These are phyloP conservation scores for Ogataea neopini DNA, from an alignment of 805 yeast genomes.

Conservation along the genomic window DNA sequence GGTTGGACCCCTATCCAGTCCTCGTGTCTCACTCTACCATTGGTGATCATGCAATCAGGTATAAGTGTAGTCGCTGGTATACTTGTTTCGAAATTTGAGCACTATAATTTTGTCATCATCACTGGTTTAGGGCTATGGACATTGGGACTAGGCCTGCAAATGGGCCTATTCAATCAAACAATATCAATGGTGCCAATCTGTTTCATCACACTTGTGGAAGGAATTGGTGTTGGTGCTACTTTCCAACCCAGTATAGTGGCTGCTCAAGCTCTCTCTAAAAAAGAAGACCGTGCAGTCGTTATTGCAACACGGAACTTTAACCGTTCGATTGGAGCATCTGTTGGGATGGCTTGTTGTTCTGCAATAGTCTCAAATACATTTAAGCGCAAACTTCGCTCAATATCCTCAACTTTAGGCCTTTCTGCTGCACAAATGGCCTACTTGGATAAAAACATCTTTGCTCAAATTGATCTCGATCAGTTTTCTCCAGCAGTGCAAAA, in stretches of 20 bases:
- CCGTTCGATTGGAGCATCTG: conserved; percentile 62
- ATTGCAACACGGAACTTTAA: conserved; percentile 57
- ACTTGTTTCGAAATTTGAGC: conserved; percentile 44
- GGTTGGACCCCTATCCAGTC: conserved; percentile 41
- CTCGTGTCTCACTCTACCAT: conserved; percentile 44
- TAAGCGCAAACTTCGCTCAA: conserved; percentile 13
- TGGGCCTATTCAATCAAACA: conserved; percentile 34
- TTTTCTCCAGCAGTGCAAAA: conserved; percentile 28
- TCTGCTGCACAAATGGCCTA: conserved; percentile 14
- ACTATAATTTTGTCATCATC: conserved; percentile 42
- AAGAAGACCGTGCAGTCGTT: conserved; percentile 58
- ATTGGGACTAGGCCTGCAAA: conserved; percentile 41
- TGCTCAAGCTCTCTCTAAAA: conserved; percentile 50
- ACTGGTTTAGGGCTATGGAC: conserved; percentile 46
- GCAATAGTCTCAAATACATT: conserved; percentile 33
- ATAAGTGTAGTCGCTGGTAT: conserved; percentile 47
- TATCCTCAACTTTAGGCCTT: conserved; percentile 12
- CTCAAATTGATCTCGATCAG: conserved; percentile 29
- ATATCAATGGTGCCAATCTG: conserved; percentile 38
- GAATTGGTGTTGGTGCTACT: conserved; percentile 48
- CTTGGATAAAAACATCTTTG: conserved; percentile 35
- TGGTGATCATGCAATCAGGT: conserved; percentile 44
- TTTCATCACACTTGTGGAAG: conserved; percentile 38
- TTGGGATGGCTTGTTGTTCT: conserved; percentile 51
- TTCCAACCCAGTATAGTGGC: conserved; percentile 61